A percentile compares a stretch with the other conserved stretches of the same genome.
Evolutionary conservation across 2,329 filamentous ascomycete species (phyloP).

Genomic region (Apiospora arundinis): DNA sequence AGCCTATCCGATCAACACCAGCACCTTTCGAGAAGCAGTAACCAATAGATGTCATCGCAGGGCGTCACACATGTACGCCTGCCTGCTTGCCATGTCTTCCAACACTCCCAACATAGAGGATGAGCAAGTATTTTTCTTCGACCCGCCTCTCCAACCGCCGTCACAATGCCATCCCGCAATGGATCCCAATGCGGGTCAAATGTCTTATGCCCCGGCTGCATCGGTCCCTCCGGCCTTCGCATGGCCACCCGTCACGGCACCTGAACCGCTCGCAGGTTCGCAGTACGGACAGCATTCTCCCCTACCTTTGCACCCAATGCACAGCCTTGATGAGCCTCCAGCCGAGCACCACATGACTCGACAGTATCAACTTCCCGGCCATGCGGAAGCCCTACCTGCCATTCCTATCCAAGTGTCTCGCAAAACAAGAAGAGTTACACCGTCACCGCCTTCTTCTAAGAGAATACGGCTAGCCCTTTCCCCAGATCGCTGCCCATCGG

Average conservation of each 20-base stretch:
- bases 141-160: background rate
- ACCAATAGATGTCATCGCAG: background rate
- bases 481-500: background rate
- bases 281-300: background rate
- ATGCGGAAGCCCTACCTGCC: background rate
- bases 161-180: background rate
- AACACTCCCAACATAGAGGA: background rate
- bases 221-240: background rate
- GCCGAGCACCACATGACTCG: background rate
- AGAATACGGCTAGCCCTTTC: background rate
- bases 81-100: constrained; percentile 2
- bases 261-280: background rate
- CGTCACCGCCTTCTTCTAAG: background rate
- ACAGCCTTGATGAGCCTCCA: background rate
- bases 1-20: background rate
- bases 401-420: background rate
- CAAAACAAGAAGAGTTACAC: background rate
- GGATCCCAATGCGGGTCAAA: background rate
- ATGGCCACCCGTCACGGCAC: background rate
- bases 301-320: background rate
- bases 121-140: background rate
- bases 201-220: background rate
- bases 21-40: background rate
- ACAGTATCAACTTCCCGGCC: background rate
- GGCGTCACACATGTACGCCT: background rate